Base-by-base conservation (phyloP, 1,139 yeast genomes). In the Wickerhamomyces sp. region DNA sequence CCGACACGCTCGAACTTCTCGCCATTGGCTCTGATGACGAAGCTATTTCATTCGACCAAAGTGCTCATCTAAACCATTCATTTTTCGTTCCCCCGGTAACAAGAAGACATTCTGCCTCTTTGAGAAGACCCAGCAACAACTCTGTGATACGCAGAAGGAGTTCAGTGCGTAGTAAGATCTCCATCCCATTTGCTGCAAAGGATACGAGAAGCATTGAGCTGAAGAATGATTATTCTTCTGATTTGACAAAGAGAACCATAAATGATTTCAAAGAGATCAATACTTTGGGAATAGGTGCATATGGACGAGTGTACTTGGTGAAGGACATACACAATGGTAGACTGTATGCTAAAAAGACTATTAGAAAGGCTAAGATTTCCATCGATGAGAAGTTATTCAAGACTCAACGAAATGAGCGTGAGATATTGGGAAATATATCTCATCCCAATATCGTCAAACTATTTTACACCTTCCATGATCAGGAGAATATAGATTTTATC, bases 371-470 rank as follows among this genome's bases (percentile, higher is more conserved):
- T 1, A 76, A 81, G 25, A 74, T 82, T 49, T 62, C 77, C 10
- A 70, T 82, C 26, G 44, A 48, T 36, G 38, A 40, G 28, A 40
- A 39, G 7, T 44, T 61, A 22, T 48, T 49, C 13, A 47, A 49
- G 38, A 49, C 45, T 19, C 51, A 54, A 37, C 45, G 54, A 44
- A 45, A 49, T 24, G 58, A 56, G 26, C 65, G 88, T 31, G 79
- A 81, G 10, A 85, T 86, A 28, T 60, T 86, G 34, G 78, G 85
- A 28, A 73, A 76, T 26, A 75, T 85, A 30, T 74, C 81, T 43
- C 97, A 92, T 61, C 95, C 89, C 3, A 87, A 86, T 55, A 88
- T 90, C 45, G 98, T 92, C 26, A 86, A 85, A 59, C 69, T 90
- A 33, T 89, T 81, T 57, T 90, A 88, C 58, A 94, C 97, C 1